Evolutionary conservation across 2,329 filamentous ascomycete genomes (phyloP).

Genomic region (Verticillium isaacii): DNA sequence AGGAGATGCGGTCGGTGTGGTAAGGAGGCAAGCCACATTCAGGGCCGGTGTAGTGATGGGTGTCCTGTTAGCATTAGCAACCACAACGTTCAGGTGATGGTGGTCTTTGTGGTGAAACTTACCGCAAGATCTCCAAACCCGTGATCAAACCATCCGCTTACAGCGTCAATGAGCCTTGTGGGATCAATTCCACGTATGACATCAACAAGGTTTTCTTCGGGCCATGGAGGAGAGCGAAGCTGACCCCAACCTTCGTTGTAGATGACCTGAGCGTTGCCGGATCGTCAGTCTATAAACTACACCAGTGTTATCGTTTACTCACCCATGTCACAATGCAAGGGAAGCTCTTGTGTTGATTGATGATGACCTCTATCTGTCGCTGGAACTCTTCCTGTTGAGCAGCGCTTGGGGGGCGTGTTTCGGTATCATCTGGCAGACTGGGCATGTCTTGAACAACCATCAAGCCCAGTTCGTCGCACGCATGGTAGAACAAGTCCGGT

Average conservation of each 20-base stretch:
- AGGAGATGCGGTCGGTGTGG: conserved; percentile 55
- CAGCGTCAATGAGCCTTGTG: conserved; percentile 58
- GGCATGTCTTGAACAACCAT: conserved; percentile 72
- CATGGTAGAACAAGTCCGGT: conserved; percentile 61
- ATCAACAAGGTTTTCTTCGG: conserved; percentile 53
- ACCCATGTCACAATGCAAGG: conserved; percentile 63
- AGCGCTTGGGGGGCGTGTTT: conserved; percentile 27
- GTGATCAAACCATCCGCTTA: conserved; percentile 64
- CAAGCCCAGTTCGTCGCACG: conserved; percentile 61
- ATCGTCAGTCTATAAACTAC: background rate
- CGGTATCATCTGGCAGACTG: conserved; percentile 35
- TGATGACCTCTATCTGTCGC: conserved; percentile 55
- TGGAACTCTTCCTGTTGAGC: conserved; percentile 59
- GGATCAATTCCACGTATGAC: conserved; percentile 54
- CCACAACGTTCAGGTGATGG: background rate
- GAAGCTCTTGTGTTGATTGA: conserved; percentile 60
- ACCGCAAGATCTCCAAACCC: conserved; percentile 59
- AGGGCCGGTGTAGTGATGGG: conserved; percentile 67
- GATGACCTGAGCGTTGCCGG: conserved; percentile 41
- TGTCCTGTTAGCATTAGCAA: conserved; percentile 40
- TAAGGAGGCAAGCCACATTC: conserved; percentile 65
- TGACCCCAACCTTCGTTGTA: conserved; percentile 74
- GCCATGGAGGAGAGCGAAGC: conserved; percentile 38
- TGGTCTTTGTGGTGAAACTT: conserved; percentile 1
- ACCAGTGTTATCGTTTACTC: conserved; percentile 10